Evolutionary conservation across 768 basidiomycete genomes (phyloP), one percentile per base, ranked within the genome.

Genomic region (Psilocybe cubensis): DNA sequence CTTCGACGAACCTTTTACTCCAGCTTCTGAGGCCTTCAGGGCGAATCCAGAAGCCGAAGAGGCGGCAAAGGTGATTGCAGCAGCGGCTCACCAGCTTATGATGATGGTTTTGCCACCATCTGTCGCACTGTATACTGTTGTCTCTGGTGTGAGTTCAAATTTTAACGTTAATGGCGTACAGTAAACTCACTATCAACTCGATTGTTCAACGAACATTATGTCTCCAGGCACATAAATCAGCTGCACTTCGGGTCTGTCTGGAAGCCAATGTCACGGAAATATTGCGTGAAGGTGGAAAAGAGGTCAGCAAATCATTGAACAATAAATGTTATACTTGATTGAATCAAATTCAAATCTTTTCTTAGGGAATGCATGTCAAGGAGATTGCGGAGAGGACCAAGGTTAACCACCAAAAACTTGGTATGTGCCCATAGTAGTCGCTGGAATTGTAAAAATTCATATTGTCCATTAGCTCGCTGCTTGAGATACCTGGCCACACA

Each of bases 311-410:
- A 14, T 33, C 14, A 33, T 14, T 9, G 14, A 33, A 38, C n/a
- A 38, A n/a, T 38, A 11, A 12, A 7, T 18, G 41, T 10, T 28
- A 8, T 41, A n/a, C 20, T 18, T 14, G 9, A 10, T 12, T 20
- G 10, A 1, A 18, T 40, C 10, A 4, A 21, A 42, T 2, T 18
- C 29, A 17, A 14, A 5, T 43, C 6, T 27, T 17, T 4, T 20
- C 28, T 27, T 56, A 74, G 74, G 76, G 76, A 0, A 53, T 75
- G 21, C 77, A 79, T 31, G 66, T 72, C n/a, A 57, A 67, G 6
- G 74, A 76, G 5, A 77, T 79, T 35, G 74, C 71, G 11, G 65
- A 61, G 21, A 70, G 14, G 31, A 14, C 31, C 14, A 33, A 3
- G 8, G 14, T 33, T 33, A 14, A 33, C 14, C 8, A 14, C 31